phyloP scores from a whole-genome alignment of 768 basidiomycete species.

The Mycena metata region DNA sequence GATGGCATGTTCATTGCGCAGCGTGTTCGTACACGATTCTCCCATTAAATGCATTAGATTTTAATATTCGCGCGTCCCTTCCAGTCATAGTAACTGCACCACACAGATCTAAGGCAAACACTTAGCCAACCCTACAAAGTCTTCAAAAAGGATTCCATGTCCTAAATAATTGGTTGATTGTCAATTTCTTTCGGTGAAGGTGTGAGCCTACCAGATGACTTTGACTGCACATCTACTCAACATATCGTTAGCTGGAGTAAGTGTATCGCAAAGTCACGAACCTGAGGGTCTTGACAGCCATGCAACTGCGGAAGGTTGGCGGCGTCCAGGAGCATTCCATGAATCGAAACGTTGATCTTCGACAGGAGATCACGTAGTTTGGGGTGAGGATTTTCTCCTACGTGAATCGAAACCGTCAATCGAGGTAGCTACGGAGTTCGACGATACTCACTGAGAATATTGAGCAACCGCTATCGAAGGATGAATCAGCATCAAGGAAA shows the following conservation, averaged over 20 bases:
- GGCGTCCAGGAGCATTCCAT: constrained; percentile 24
- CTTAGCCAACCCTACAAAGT: constrained; percentile 7
- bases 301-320: not conserved
- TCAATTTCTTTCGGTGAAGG: not conserved
- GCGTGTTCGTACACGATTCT: too few relatives aligned
- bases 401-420: not conserved
- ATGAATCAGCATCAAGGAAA: not conserved
- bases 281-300: constrained; percentile 16
- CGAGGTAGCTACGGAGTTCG: too few relatives aligned
- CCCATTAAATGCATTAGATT: too few relatives aligned
- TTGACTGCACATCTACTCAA: constrained; percentile 5
- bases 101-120: too few relatives aligned
- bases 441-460: constrained; percentile 10
- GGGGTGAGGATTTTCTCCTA: constrained; percentile 16
- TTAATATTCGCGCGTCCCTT: too few relatives aligned
- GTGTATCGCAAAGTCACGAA: not conserved
- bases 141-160: constrained; percentile 21
- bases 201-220: constrained; percentile 1
- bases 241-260: not conserved
- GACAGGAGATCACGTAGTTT: constrained; percentile 21
- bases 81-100: too few relatives aligned
- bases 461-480: constrained; percentile 7
- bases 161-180: not conserved
- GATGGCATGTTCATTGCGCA: too few relatives aligned
- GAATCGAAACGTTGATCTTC: constrained; percentile 21